Base-by-base conservation (phyloP, 495 filamentous ascomycete species). In the Neurospora sp. region DNA sequence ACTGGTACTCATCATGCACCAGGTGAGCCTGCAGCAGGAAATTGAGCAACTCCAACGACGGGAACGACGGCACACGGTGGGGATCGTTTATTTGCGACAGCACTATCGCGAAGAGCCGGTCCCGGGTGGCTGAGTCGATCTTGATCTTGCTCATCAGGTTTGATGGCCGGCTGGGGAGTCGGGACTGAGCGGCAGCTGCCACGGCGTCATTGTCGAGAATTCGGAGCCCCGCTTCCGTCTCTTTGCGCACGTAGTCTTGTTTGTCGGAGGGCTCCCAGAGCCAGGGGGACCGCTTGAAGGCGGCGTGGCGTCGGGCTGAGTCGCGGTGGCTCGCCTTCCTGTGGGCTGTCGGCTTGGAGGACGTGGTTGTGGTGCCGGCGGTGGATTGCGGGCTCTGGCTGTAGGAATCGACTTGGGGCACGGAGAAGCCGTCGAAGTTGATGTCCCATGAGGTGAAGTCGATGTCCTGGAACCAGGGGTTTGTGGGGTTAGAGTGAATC, bases 231-330 rank as follows among this genome's bases (percentile, higher is more conserved):
- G 68, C 75, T 38, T 74, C 76, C 18, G 48, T 69, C 22, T 76
- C 76, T 37, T 71, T 72, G n/a, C 69, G 76, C 22, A 77, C 75
- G 70, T 77, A 74, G 69, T 77, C 72, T 27, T 65, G 74, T 16
- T 59, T 40, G 18, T 74, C 69, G 14, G 53, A 16, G 5, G 75
- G 74, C 41, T 77, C 76, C 76, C 76, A 77, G 10, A 77, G 74
- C 76, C 76, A 77, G 2, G 76, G 76, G 6, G 76, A 77, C 16
- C 70, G 69, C 65, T 76, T 76, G 70, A 77, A 77, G 22, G 74
- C 76, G 18, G 74, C 76, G 44, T 77, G 76, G 5, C 72, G 71
- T 37, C 69, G 70, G n/a, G 73, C 69, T 14, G 72, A 41, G 31
- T 77, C 76, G 37, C 59, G n/a, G 3, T 48, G 35, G 3, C 14